phyloP scores from a whole-genome alignment of 2,329 filamentous ascomycete species.

The Diaporthe humulicola region DNA sequence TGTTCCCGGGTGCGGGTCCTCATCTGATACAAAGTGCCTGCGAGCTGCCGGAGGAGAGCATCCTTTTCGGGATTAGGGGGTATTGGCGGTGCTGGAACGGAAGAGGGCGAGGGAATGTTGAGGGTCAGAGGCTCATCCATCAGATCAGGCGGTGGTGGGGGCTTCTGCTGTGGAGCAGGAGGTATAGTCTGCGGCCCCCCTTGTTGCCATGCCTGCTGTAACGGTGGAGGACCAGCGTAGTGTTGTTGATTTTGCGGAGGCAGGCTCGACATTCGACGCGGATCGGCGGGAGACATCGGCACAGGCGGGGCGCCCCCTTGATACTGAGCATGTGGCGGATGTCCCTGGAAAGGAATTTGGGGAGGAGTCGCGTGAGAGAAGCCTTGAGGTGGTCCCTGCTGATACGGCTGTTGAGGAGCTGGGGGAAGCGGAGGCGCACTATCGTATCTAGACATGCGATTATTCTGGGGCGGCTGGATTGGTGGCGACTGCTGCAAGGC shows the following conservation, averaged over 20 bases:
- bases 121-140: slow-evolving; percentile 70
- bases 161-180: slow-evolving; percentile 50
- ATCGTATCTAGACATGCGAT: slow-evolving; percentile 51
- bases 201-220: slow-evolving; percentile 42
- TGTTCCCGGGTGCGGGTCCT: slow-evolving; percentile 78
- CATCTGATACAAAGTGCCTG: slow-evolving; percentile 75
- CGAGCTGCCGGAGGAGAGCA: slow-evolving; percentile 83
- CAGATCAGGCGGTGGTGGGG: slow-evolving; percentile 64
- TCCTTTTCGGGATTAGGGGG: slow-evolving; percentile 98
- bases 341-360: slow-evolving; percentile 43
- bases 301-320: slow-evolving; percentile 39
- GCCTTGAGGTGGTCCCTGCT: slow-evolving; percentile 26
- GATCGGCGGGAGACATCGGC: slow-evolving; percentile 24
- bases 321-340: slow-evolving; percentile 40
- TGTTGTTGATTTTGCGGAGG: slow-evolving; percentile 40
- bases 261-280: slow-evolving; percentile 37
- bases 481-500: slow-evolving; percentile 36
- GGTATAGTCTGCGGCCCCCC: slow-evolving; percentile 40
- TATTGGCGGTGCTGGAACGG: slow-evolving; percentile 82
- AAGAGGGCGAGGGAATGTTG: slow-evolving; percentile 60
- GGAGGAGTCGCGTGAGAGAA: slow-evolving; percentile 45
- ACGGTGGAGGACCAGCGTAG: slow-evolving; percentile 44
- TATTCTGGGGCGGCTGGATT: slow-evolving; percentile 40
- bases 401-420: slow-evolving; percentile 37
- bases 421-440: slow-evolving; percentile 49